Percentiles rank a stretch among this genome's conserved stretches.
Evolutionary conservation across 148 eudicot genomes (phyloP).

Genomic region (Euryodendron excelsum): DNA sequence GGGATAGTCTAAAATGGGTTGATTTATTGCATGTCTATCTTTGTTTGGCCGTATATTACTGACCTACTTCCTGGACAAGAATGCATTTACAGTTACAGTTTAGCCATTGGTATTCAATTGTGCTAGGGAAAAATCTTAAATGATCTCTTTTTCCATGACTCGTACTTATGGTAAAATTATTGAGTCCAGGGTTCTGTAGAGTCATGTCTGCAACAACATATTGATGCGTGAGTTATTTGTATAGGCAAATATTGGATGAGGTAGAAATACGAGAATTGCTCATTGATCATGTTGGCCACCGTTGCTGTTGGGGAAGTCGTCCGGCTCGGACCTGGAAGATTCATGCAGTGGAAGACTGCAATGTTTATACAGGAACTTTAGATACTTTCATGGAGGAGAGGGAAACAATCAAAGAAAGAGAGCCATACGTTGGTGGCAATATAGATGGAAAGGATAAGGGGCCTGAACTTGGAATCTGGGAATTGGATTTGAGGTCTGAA

Average conservation of each 20-base stretch:
- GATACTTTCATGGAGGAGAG: slow-evolving; percentile 92
- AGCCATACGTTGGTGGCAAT: slow-evolving; percentile 58
- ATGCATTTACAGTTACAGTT: not conserved
- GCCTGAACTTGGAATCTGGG: slow-evolving; percentile 85
- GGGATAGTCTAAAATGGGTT: not conserved
- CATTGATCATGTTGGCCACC: slow-evolving; percentile 92
- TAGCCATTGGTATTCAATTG: not conserved
- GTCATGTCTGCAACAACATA: not conserved
- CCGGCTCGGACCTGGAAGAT: slow-evolving; percentile 95
- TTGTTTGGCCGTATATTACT: no score
- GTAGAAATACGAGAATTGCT: slow-evolving; percentile 93
- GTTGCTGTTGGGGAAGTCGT: slow-evolving; percentile 98
- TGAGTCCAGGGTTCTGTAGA: not conserved
- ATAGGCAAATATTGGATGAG: slow-evolving; percentile 84
- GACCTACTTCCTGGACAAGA: not conserved
- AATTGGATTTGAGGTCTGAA: slow-evolving; percentile 82
- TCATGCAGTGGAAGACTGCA: slow-evolving; percentile 88
- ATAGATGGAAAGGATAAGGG: slow-evolving; percentile 64
- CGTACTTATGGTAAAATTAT: not conserved
- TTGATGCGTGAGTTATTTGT: slow-evolving; percentile 1
- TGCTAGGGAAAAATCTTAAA: not conserved
- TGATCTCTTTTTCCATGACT: not conserved
- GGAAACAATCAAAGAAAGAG: slow-evolving; percentile 57
- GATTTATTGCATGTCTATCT: not conserved
- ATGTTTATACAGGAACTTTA: slow-evolving; percentile 91